Evolutionary conservation across 83 land plant genomes (phyloP), one percentile per base, ranked within the genome.

Genomic region (Thuja plicata): DNA sequence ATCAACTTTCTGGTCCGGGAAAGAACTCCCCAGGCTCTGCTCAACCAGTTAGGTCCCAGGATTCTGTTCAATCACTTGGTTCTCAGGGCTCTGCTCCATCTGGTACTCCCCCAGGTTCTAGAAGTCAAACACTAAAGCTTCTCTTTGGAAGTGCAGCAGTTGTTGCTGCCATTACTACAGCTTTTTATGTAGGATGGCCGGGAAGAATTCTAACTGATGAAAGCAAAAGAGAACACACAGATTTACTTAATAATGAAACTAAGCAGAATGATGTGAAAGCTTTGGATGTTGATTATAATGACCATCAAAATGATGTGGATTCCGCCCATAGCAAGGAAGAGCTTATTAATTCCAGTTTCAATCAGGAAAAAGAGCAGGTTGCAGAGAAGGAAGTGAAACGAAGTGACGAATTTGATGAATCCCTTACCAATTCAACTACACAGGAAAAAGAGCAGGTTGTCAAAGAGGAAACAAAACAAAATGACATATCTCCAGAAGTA

Each of bases 121-220:
- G 85, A 82, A 82, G 46, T 82, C 85, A 82, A 32, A 1, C 38
- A 2, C 35, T 82, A n/a, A 82, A 82, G 85, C 54, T 82, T n/a
- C 27, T 82, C 54, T 50, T 82, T 27, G 85, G 85, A 82, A 46
- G 85, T 82, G 54, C 54, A 43, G 85, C 54, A 27, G 85, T 82
- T 82, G 54, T 27, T 27, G 85, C 85, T 82, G 85, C 32, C 52
- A 27, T 82, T 45, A n/a, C 54, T 43, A 46, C 54, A 43, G 85
- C 54, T n/a, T 46, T 82, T 82, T 81, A 81, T 43, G 50, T 48
- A 81, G 84, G 27, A 81, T 81, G 50, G 84, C 48, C 84, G 27
- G 34, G 43, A 82, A 46, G 52, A 12, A 43, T 82, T 46, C 16
- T 41, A n/a, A 19, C 52, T 46, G 50, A 9, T 45, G 30, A 50